Base-by-base conservation (phyloP, 2,329 filamentous ascomycete genomes). In the Microsporum ferrugineum region DNA sequence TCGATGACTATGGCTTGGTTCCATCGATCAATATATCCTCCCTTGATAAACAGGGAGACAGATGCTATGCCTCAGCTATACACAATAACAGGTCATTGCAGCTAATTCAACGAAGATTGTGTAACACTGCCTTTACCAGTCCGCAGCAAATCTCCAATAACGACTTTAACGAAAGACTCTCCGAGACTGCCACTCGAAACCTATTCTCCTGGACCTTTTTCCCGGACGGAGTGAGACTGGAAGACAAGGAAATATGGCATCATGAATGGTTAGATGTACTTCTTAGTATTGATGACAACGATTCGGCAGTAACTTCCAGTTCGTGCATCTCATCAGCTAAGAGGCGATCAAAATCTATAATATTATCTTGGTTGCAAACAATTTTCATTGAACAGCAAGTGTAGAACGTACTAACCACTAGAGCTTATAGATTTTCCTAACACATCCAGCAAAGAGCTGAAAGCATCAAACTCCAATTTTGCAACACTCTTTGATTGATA, bases 221-320 rank as follows among this genome's bases (percentile, higher is more conserved):
- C 56, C 31, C 29, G 38, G 57, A 60, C n/a, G 59, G 61, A 36
- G 51, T 60, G 14, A 63, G 27, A 39, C n/a, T 23, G 5, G 61
- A 61, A 47, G 59, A 63, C 12, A 58, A 51, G 36, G 55, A 55
- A 31, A 39, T 63, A 31, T 61, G 59, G 59, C 7, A 17, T 36
- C 61, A 61, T 61, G 55, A 63, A 56, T 63, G 61, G 59, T 36
- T 63, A 33, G 34, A 41, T 38, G n/a, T 58, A 5, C 41, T 63
- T 2, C 53, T 63, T 45, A 29, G 58, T 23, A 49, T n/a, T 34
- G 33, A 29, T 10, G 58, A 62, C 1, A 17, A 47, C 17, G 43
- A 12, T 17, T 47, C 43, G 2, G 43, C 3, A 23, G 17, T 5
- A 17, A 23, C 8, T 56, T 56, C 51, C 29, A n/a, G n/a, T 14